A percentile compares a stretch with the other conserved stretches of the same genome.
Conservation (phyloP, 2,329 filamentous ascomycete species). For the Helicocarpus griseus region DNA sequence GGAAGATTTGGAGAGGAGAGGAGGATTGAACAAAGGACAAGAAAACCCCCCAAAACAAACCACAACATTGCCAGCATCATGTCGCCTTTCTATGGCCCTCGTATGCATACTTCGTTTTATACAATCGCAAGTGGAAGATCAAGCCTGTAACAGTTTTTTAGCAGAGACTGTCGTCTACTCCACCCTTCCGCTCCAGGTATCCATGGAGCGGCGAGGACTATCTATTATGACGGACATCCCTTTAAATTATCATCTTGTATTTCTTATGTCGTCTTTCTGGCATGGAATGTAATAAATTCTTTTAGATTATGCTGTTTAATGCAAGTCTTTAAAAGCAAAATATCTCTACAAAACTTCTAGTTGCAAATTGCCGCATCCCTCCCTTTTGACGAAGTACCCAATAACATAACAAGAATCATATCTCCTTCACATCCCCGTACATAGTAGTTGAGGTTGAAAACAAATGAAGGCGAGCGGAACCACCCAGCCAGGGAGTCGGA, state of each 20-base stretch:
- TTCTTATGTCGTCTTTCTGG: too few relatives aligned
- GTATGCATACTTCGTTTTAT: conserved; percentile 30
- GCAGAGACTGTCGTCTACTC: conserved; percentile 40
- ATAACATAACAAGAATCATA: too few relatives aligned
- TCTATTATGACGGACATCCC: conserved; percentile 36
- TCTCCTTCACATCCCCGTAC: too few relatives aligned
- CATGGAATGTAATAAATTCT: too few relatives aligned
- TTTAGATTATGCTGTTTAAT: too few relatives aligned
- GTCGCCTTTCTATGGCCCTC: conserved; percentile 24
- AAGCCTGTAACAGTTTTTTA: conserved; percentile 39
- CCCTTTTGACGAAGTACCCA: too few relatives aligned
- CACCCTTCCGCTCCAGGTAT: conserved; percentile 34
- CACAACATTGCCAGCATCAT: conserved; percentile 31
- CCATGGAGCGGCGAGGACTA: conserved; percentile 34
- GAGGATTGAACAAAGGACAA: not conserved
- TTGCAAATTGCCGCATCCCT: too few relatives aligned
- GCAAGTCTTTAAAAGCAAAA: too few relatives aligned
- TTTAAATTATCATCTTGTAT: too few relatives aligned
- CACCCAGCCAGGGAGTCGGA: not conserved
- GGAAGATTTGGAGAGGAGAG: not conserved
- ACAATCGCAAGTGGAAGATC: conserved; percentile 30
- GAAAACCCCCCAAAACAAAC: conserved; percentile 9
- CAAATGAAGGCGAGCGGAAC: not conserved
- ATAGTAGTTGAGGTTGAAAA: too few relatives aligned
- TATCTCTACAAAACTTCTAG: too few relatives aligned